Percentiles rank a stretch among this genome's conserved stretches.
These are phyloP conservation scores for Mortierella claussenii DNA, from an alignment of 192 early-diverging fungal species.

Conservation along the genomic window DNA sequence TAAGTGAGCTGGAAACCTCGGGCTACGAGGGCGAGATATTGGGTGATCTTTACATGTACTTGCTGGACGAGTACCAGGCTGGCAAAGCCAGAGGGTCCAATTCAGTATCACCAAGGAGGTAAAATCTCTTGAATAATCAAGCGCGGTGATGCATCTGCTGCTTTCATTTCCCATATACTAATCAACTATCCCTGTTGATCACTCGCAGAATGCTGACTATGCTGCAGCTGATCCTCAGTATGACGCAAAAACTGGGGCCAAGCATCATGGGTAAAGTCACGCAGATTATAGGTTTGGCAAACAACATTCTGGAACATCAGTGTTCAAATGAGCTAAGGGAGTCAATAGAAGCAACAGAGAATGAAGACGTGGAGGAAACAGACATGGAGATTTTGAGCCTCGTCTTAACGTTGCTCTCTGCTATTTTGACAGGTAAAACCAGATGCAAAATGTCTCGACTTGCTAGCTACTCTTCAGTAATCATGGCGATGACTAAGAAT, in stretches of 20 bases:
- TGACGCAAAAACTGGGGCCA: slow-evolving; percentile 80
- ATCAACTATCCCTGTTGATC: neutral
- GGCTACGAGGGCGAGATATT: slow-evolving; percentile 59
- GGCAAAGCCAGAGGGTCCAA: slow-evolving; percentile 52
- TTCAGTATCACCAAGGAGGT: slow-evolving; percentile 60
- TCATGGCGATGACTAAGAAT: no score
- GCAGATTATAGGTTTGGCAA: slow-evolving; percentile 79
- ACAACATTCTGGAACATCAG: slow-evolving; percentile 69
- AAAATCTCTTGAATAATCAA: neutral
- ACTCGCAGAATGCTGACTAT: slow-evolving; percentile 63
- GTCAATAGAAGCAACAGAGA: slow-evolving; percentile 13
- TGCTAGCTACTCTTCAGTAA: no score
- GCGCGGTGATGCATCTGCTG: neutral
- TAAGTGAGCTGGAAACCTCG: slow-evolving; percentile 57
- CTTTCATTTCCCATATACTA: neutral
- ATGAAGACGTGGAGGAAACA: slow-evolving; percentile 55
- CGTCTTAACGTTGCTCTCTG: slow-evolving; percentile 70
- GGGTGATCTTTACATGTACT: slow-evolving; percentile 80
- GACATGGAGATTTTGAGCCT: slow-evolving; percentile 67
- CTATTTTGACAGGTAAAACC: slow-evolving; percentile 68
- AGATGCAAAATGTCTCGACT: neutral
- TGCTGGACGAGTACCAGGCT: slow-evolving; percentile 77
- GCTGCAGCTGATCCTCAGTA: slow-evolving; percentile 67
- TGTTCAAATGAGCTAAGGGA: slow-evolving; percentile 3
- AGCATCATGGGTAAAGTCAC: slow-evolving; percentile 75